Conservation (phyloP, 495 filamentous ascomycete genomes). For the Xylaria scruposa region DNA sequence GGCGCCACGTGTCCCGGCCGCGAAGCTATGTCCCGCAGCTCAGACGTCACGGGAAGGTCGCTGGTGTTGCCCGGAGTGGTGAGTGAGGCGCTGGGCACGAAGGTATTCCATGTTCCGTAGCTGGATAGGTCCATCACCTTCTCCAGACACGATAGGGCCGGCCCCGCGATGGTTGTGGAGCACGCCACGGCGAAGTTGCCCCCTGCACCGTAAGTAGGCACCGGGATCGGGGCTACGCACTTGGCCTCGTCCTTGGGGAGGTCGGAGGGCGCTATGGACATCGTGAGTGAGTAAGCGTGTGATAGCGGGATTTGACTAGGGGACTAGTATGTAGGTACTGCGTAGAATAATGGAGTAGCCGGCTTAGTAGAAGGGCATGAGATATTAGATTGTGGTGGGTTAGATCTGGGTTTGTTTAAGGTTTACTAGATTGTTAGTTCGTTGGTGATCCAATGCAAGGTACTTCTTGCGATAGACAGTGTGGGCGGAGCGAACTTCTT, state of each 20-base stretch:
- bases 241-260: slow-evolving; percentile 9
- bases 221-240: slow-evolving; percentile 30
- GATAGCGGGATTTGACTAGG: not conserved
- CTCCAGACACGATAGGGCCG: slow-evolving; percentile 37
- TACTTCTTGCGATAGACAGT: not conserved
- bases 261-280: slow-evolving; percentile 19
- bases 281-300: not conserved
- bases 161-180: slow-evolving; percentile 39
- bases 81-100: slow-evolving; percentile 39
- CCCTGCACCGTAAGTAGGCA: slow-evolving; percentile 40
- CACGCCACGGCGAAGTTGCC: slow-evolving; percentile 41
- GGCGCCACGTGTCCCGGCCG: slow-evolving; percentile 41
- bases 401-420: not conserved
- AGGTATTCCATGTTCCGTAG: slow-evolving; percentile 48
- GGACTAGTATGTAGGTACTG: not conserved
- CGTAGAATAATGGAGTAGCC: not conserved
- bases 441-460: not conserved
- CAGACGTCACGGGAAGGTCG: not conserved
- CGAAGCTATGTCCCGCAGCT: slow-evolving; percentile 32
- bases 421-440: not conserved
- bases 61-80: slow-evolving; percentile 13
- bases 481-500: not conserved
- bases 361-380: not conserved
- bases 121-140: slow-evolving; percentile 34
- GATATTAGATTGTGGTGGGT: not conserved